phyloP scores from a whole-genome alignment of 352 stramenopile genomes.

The Phytophthora tentaculata region DNA sequence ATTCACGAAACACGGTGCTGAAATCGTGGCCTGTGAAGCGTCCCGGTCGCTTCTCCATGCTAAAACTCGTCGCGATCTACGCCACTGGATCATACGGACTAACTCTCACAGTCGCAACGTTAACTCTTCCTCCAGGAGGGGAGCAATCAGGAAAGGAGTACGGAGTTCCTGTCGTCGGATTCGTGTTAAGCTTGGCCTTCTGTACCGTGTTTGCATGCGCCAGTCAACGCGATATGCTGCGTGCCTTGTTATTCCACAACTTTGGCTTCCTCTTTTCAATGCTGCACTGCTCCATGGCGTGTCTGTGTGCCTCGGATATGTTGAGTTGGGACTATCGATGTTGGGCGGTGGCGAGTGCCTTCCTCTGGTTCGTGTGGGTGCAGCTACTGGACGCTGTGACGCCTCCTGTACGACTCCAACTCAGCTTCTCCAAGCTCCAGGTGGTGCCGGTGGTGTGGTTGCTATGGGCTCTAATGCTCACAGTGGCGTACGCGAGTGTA shows the following conservation, averaged over 20 bases:
- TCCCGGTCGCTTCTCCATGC: background rate
- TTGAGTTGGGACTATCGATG: constrained; percentile 35
- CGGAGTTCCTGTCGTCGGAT: constrained; percentile 6
- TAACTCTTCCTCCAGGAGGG: constrained; percentile 7
- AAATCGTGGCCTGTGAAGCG: constrained; percentile 11
- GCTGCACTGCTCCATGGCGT: constrained; percentile 40
- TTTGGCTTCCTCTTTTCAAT: constrained; percentile 48
- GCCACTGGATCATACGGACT: constrained; percentile 11
- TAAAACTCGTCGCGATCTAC: constrained; percentile 11
- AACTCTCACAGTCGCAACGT: constrained; percentile 11
- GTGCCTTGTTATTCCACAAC: constrained; percentile 33
- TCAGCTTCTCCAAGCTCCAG: constrained; percentile 34
- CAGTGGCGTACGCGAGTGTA: constrained; percentile 31
- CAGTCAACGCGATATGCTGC: constrained; percentile 37
- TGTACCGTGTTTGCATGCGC: constrained; percentile 18
- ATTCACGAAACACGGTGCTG: constrained; percentile 29
- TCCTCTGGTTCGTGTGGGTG: constrained; percentile 41
- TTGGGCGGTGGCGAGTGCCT: constrained; percentile 31
- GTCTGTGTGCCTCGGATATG: constrained; percentile 31
- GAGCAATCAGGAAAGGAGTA: background rate
- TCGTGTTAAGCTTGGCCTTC: constrained; percentile 14
- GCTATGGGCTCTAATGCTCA: constrained; percentile 23
- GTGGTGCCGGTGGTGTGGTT: constrained; percentile 27
- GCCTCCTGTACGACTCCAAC: constrained; percentile 21
- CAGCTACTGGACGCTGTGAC: constrained; percentile 41